Base-by-base conservation (phyloP, 2,329 filamentous ascomycete genomes). In the Aspergillus pseudoterreus region DNA sequence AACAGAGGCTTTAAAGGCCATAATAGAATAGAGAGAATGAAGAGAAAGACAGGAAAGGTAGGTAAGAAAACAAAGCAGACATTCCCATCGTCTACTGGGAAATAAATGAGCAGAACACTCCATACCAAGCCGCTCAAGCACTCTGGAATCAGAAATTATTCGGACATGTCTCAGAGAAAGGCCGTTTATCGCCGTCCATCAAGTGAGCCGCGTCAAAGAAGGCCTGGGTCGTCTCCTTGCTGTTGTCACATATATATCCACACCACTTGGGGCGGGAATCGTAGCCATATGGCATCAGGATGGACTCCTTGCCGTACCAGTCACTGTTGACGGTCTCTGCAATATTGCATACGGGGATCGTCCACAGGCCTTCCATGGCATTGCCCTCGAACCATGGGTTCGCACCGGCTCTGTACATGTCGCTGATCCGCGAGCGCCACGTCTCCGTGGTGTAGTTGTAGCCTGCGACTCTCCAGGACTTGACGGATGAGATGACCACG, bases 271-370 rank as follows among this genome's bases (percentile, higher is more conserved):
- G 43, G 1, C 11, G 24, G 9, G 24, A 33, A 6, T 45, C 15
- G 4, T 22, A 33, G 11, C 43, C 43, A 27, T 45, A 45, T 8
- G 43, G 43, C 43, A 33, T n/a, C n/a, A 45, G 19, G 43, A 45
- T 45, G 19, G 19, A 21, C 1, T 45, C 12, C 30, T 45, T 45
- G 30, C 15, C 24, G 19, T 32, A 27, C 14, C 22, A 45, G 9
- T 45, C 43, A 36, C 30, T 35, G 17, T 32, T 24, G 14, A 45
- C 43, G 8, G 43, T 45, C 15, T 30, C n/a, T 12, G 24, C 15
- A 27, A 45, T 45, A 45, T 45, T 21, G 17, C 43, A 45, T 6
- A 45, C 43, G 43, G 43, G 43, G 17, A 45, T 45, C 27, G 43
- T 45, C 43, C 43, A 45, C 27, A 45, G 19, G 3, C 43, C 43